Conservation (phyloP, 164 flowering plant species). For the Chimonanthus salicifolius region DNA sequence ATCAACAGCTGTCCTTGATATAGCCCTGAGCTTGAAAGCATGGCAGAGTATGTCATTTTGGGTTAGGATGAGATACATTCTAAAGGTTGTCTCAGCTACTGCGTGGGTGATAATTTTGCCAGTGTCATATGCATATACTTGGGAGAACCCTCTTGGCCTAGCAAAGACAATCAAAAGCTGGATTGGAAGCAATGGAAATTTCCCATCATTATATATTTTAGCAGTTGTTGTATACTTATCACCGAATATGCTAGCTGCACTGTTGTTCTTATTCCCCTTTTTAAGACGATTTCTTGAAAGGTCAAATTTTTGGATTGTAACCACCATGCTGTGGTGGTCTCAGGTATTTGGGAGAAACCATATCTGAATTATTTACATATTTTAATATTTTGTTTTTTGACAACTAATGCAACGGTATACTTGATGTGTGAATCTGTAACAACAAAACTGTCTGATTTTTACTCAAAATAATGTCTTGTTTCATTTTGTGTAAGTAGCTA, state of each 20-base stretch:
- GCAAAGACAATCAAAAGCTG: slow-evolving; percentile 76
- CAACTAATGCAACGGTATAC: not conserved
- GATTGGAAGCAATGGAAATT: slow-evolving; percentile 57
- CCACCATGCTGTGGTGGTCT: slow-evolving; percentile 99
- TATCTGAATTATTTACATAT: not conserved
- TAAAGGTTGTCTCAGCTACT: slow-evolving; percentile 80
- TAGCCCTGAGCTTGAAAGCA: slow-evolving; percentile 82
- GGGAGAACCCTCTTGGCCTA: slow-evolving; percentile 83
- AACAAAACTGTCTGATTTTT: not conserved
- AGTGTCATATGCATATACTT: slow-evolving; percentile 77
- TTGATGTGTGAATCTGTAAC: not conserved
- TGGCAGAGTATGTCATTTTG: slow-evolving; percentile 67
- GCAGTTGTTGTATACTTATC: slow-evolving; percentile 85
- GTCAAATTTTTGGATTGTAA: slow-evolving; percentile 67
- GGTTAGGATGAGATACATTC: slow-evolving; percentile 78
- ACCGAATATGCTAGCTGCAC: slow-evolving; percentile 80
- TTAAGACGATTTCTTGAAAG: slow-evolving; percentile 83
- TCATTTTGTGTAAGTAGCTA: not conserved
- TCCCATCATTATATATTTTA: slow-evolving; percentile 72
- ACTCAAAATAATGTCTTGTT: not conserved
- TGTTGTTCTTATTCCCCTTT: slow-evolving; percentile 76
- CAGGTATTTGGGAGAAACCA: slow-evolving; percentile 44
- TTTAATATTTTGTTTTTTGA: not conserved
- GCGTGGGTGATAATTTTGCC: slow-evolving; percentile 91
- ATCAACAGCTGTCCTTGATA: slow-evolving; percentile 77